Conservation (phyloP, 1,284 basidiomycete species). For the Sanghuangporus sanghuang region DNA sequence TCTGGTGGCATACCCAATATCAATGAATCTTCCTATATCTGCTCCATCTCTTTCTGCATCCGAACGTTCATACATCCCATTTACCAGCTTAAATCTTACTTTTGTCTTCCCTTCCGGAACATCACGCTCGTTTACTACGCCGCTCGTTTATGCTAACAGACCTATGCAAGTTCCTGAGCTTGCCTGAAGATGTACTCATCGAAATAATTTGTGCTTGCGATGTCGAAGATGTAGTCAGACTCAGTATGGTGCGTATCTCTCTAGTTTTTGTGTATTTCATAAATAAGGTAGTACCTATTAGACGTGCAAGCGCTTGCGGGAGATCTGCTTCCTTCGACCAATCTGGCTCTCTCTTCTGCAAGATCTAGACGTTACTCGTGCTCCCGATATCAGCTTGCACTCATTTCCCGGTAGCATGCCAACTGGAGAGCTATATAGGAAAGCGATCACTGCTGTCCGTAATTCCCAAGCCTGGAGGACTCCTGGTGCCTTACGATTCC, state of each 20-base stretch:
- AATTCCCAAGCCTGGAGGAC: background rate
- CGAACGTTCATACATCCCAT: background rate
- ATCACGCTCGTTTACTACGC: constrained; percentile 1
- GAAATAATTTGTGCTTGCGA: background rate
- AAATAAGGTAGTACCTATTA: background rate
- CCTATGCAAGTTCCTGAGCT: background rate
- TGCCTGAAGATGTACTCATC: constrained; percentile 1
- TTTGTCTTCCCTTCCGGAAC: background rate
- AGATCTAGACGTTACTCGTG: background rate
- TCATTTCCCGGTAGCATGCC: background rate
- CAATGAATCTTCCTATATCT: background rate
- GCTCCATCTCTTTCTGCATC: background rate
- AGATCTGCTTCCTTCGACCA: background rate
- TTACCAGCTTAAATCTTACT: background rate
- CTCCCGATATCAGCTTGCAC: background rate
- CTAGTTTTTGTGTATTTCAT: background rate
- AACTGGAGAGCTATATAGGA: background rate
- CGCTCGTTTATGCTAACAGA: background rate
- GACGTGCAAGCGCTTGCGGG: background rate
- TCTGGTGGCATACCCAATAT: background rate
- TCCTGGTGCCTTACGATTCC: background rate
- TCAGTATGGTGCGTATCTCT: background rate
- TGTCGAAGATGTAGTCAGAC: constrained; percentile 1
- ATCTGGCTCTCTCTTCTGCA: constrained; percentile 2
- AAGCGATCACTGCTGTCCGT: background rate